phyloP scores from a whole-genome alignment of 345 rosid species.

The Xanthoceras sorbifolium region DNA sequence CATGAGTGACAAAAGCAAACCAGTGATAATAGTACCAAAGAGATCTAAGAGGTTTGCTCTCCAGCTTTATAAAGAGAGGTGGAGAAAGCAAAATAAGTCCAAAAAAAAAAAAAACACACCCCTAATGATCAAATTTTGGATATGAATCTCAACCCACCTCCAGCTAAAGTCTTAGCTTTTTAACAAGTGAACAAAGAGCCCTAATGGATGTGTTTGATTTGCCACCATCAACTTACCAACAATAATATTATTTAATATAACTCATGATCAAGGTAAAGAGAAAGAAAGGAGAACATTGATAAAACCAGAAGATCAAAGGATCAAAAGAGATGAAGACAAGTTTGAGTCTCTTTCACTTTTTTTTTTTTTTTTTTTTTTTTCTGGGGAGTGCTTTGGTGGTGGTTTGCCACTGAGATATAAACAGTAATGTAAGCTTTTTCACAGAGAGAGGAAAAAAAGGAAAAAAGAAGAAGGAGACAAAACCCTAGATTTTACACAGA shows the following conservation, averaged over 20 bases:
- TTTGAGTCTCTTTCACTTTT: not conserved
- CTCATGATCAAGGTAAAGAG: not conserved
- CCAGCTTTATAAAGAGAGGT: not conserved
- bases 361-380: not conserved
- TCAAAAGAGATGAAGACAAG: slow-evolving; percentile 27
- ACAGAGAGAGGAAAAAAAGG: not conserved
- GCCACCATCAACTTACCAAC: not conserved
- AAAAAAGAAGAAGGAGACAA: not conserved
- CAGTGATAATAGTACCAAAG: not conserved
- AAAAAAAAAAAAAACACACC: not conserved
- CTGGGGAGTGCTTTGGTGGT: not conserved
- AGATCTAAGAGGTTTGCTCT: not conserved
- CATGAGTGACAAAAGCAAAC: slow-evolving; percentile 1
- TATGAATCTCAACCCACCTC: not conserved
- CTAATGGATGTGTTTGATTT: not conserved
- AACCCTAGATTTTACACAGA: slow-evolving; percentile 57
- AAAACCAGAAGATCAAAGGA: slow-evolving; percentile 41
- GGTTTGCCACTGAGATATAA: not conserved
- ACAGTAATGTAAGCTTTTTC: slow-evolving; percentile 11
- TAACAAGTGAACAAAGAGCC: not conserved
- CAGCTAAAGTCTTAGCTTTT: not conserved
- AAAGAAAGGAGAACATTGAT: slow-evolving; percentile 6
- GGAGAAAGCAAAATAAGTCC: not conserved
- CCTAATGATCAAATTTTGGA: not conserved
- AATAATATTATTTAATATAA: not conserved